Percentiles rank a stretch among this genome's conserved stretches.
phyloP scores from a whole-genome alignment of 768 basidiomycete genomes.

The Sarcomyxa edulis region DNA sequence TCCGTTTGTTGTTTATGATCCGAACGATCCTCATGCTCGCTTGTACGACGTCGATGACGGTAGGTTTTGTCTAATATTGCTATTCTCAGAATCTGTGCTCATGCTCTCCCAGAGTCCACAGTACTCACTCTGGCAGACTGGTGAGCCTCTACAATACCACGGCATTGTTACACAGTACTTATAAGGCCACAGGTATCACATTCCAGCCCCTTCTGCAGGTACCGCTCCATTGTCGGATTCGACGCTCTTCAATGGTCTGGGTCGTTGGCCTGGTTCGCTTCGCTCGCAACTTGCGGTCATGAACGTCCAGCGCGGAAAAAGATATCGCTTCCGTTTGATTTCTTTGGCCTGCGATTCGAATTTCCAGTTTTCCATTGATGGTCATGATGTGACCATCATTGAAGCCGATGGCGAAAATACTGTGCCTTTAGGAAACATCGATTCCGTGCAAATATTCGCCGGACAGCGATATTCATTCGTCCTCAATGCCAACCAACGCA shows the following conservation, averaged over 20 bases:
- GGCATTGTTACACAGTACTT: too few species aligned
- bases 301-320: conserved; percentile 28
- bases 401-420: conserved; percentile 36
- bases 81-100: neutral
- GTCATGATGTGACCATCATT: conserved; percentile 18
- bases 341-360: neutral
- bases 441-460: conserved; percentile 28
- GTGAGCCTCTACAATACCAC: too few species aligned
- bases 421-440: conserved; percentile 23
- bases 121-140: conserved; percentile 37
- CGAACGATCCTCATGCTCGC: conserved; percentile 20
- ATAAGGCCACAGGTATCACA: conserved; percentile 10
- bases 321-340: conserved; percentile 9
- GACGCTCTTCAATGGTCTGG: conserved; percentile 42
- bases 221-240: conserved; percentile 17
- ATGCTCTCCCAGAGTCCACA: conserved; percentile 29
- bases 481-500: conserved; percentile 28
- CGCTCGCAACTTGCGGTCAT: conserved; percentile 27
- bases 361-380: neutral
- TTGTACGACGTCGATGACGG: conserved; percentile 22
- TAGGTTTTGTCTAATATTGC: neutral
- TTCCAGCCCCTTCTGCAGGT: neutral
- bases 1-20: conserved; percentile 30
- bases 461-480: conserved; percentile 39
- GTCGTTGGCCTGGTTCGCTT: conserved; percentile 33